Percentiles rank a stretch among this genome's conserved stretches.
Evolutionary conservation across 768 basidiomycete species (phyloP).

Genomic region (Clitopilus hobsonii): DNA sequence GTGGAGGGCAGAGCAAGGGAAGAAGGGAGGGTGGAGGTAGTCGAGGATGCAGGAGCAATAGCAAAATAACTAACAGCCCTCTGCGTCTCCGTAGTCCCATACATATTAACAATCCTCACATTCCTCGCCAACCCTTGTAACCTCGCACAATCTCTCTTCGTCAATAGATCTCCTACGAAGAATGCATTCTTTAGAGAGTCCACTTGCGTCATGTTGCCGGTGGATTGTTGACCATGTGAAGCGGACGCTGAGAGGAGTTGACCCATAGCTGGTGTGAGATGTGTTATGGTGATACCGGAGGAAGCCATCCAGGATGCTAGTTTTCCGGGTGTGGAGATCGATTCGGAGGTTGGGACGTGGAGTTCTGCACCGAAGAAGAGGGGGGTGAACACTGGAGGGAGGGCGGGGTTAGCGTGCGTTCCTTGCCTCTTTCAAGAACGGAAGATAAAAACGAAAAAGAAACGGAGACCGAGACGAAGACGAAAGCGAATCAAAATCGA

Average conservation of each 20-base stretch:
- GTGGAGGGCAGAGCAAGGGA: constrained; percentile 26
- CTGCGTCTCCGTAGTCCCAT: constrained; percentile 98
- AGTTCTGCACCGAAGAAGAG: constrained; percentile 95
- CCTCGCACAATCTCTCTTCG: constrained; percentile 95
- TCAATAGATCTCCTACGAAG: constrained; percentile 98
- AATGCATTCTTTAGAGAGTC: constrained; percentile 87
- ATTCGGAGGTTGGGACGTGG: constrained; percentile 93
- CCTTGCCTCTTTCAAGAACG: too few species aligned
- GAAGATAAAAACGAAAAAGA: too few species aligned
- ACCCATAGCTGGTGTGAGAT: constrained; percentile 98
- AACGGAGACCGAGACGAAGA: too few species aligned
- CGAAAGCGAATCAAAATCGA: too few species aligned
- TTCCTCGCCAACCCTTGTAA: constrained; percentile 90
- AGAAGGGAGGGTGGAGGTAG: constrained; percentile 4
- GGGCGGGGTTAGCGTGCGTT: constrained; percentile 1
- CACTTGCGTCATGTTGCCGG: too few species aligned
- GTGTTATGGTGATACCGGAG: constrained; percentile 88
- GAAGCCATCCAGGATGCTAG: constrained; percentile 99
- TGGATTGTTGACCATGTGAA: constrained; percentile 41
- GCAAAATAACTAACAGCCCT: constrained; percentile 97
- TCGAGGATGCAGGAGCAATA: constrained; percentile 64
- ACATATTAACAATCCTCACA: constrained; percentile 98
- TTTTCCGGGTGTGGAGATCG: constrained; percentile 94
- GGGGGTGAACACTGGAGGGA: constrained; percentile 85
- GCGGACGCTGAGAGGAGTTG: constrained; percentile 82